Conservation (phyloP, 805 yeast genomes). For the Ogataea neopini region DNA sequence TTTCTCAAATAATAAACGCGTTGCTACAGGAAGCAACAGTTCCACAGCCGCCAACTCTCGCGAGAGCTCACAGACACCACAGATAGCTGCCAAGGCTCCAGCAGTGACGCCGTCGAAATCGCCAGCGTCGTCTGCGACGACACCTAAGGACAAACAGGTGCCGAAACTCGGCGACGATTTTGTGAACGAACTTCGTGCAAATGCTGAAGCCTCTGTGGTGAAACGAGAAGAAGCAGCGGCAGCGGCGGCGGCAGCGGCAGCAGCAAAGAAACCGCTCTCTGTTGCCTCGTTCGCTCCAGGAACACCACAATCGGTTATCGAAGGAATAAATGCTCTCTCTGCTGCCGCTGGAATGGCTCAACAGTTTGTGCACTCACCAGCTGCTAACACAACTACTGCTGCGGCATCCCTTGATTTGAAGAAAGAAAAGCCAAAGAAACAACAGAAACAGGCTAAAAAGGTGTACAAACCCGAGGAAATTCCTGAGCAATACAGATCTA, state of each 20-base stretch:
- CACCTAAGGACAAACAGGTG: constrained; percentile 14
- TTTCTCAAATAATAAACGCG: constrained; percentile 35
- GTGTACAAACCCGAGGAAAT: constrained; percentile 80
- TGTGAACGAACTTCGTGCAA: constrained; percentile 31
- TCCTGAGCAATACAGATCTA: constrained; percentile 81
- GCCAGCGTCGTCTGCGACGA: not conserved
- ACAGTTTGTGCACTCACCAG: constrained; percentile 8
- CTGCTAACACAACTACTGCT: not conserved
- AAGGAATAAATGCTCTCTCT: constrained; percentile 17
- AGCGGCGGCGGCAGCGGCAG: constrained; percentile 25
- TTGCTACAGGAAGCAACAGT: constrained; percentile 19
- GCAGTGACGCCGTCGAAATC: not conserved
- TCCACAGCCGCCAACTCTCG: constrained; percentile 24
- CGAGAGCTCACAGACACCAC: constrained; percentile 26
- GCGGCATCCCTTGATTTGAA: constrained; percentile 11
- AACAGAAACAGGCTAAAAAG: constrained; percentile 56
- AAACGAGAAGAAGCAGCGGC: constrained; percentile 31
- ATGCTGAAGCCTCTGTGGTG: constrained; percentile 32
- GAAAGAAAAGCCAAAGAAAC: constrained; percentile 42
- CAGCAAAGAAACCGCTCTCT: constrained; percentile 24
- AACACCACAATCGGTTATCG: constrained; percentile 10
- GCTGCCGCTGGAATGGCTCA: constrained; percentile 19
- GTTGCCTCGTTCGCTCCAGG: constrained; percentile 16
- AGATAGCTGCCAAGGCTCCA: constrained; percentile 1
- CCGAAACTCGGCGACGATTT: constrained; percentile 29